Percentiles rank a stretch among this genome's conserved stretches.
These are phyloP conservation scores for Fusarium ambrosium DNA, from an alignment of 2,329 filamentous ascomycete species.

Conservation along the genomic window DNA sequence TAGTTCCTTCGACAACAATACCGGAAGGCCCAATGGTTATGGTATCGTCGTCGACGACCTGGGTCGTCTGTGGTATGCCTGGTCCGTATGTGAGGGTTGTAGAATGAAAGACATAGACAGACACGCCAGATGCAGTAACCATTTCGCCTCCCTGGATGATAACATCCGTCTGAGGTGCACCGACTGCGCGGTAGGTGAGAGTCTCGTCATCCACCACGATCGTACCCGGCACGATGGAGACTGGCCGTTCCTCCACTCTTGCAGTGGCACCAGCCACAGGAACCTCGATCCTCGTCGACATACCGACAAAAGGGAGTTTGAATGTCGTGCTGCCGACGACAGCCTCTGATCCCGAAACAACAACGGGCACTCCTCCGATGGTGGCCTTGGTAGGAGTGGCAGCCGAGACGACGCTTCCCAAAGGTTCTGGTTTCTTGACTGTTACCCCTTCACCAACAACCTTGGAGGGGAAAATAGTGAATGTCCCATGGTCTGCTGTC, in stretches of 20 bases:
- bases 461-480: conserved; percentile 63
- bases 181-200: conserved; percentile 51
- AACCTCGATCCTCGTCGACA: conserved; percentile 55
- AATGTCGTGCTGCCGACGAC: conserved; percentile 60
- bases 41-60: conserved; percentile 64
- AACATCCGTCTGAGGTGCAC: conserved; percentile 56
- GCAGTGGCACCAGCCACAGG: conserved; percentile 53
- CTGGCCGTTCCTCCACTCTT: conserved; percentile 48
- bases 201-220: conserved; percentile 54
- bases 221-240: conserved; percentile 54
- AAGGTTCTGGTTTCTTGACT: conserved; percentile 56
- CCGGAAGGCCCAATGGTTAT: conserved; percentile 64
- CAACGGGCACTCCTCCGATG: conserved; percentile 57
- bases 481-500: conserved; percentile 56
- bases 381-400: conserved; percentile 54
- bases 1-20: conserved; percentile 56
- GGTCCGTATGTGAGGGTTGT: conserved; percentile 62
- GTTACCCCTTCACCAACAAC: conserved; percentile 61
- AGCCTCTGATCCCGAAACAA: conserved; percentile 57
- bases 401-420: conserved; percentile 48
- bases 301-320: conserved; percentile 56
- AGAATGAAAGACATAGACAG: conserved; percentile 57
- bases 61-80: conserved; percentile 49
- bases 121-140: conserved; percentile 59
- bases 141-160: conserved; percentile 64